Evolutionary conservation across 805 yeast species (phyloP).

Genomic region (Starmerella powellii): DNA sequence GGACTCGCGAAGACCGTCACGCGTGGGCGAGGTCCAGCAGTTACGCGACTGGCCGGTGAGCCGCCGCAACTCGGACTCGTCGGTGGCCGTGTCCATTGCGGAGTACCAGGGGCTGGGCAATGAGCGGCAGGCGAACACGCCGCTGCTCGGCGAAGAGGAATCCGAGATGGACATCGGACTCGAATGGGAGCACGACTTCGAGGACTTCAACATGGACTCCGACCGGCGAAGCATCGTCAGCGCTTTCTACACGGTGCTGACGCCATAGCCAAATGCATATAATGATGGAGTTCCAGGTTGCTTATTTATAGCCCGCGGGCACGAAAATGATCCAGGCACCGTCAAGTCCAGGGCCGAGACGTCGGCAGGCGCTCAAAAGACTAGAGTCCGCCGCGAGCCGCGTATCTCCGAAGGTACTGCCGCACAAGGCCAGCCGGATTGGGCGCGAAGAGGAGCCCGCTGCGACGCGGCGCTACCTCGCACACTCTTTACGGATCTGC

Average conservation of each 20-base stretch:
- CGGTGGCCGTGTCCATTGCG: conserved; percentile 18
- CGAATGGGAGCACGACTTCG: conserved; percentile 21
- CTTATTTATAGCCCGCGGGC: too few relatives aligned
- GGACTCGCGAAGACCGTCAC: conserved; percentile 17
- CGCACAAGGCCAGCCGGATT: too few relatives aligned
- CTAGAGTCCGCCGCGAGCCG: too few relatives aligned
- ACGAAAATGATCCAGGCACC: too few relatives aligned
- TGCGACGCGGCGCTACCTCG: too few relatives aligned
- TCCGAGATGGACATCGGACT: conserved; percentile 17
- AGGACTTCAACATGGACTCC: conserved; percentile 15
- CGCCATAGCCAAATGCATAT: conserved; percentile 9
- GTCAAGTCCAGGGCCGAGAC: too few relatives aligned
- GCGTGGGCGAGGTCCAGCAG: conserved; percentile 19
- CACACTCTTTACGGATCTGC: too few relatives aligned
- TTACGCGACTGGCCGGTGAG: conserved; percentile 16
- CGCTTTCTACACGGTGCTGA: conserved; percentile 18
- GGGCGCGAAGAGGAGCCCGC: too few relatives aligned
- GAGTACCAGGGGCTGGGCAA: conserved; percentile 19
- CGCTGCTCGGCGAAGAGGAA: conserved; percentile 17
- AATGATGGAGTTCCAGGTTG: neutral
- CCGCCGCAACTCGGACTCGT: conserved; percentile 15
- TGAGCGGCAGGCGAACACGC: conserved; percentile 10
- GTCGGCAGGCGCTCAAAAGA: too few relatives aligned
- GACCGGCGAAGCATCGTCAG: conserved; percentile 19
- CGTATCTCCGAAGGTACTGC: too few relatives aligned